Conservation (phyloP, 108 stramenopile species). For the Cyclostephanos invisitatus region DNA sequence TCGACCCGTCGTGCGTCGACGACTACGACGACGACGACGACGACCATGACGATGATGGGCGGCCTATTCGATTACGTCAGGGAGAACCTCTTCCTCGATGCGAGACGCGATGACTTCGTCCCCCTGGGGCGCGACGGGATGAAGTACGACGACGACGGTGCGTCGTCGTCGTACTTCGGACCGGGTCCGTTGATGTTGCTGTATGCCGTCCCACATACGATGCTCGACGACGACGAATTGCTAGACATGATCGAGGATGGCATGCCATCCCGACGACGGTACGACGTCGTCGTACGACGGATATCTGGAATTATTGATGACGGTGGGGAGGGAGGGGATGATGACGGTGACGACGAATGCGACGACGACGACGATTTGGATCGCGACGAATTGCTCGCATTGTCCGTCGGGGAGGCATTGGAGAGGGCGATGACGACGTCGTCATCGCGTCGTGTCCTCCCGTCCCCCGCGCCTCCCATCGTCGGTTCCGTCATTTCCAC, state of each 20-base stretch:
- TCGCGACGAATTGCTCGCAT: conserved; percentile 37
- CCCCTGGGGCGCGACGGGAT: conserved; percentile 32
- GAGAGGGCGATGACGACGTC: conserved; percentile 24
- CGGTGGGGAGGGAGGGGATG: conserved; percentile 10
- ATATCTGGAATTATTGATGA: conserved; percentile 23
- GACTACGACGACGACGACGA: not conserved
- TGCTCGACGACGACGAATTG: conserved; percentile 57
- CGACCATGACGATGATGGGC: not conserved
- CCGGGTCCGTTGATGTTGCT: conserved; percentile 69
- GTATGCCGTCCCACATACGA: conserved; percentile 59
- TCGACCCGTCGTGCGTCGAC: no score
- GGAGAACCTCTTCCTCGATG: conserved; percentile 26
- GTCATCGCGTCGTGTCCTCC: not conserved
- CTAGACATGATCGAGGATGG: conserved; percentile 69
- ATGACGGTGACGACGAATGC: no score
- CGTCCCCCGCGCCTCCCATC: not conserved
- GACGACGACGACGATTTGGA: not conserved
- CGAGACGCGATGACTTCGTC: conserved; percentile 63
- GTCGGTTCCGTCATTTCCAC: not conserved
- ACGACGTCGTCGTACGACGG: conserved; percentile 39
- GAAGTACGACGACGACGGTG: conserved; percentile 22
- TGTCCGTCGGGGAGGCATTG: conserved; percentile 53
- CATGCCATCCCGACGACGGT: conserved; percentile 43
- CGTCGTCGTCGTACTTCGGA: no score
- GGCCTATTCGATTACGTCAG: conserved; percentile 43